Evolutionary conservation across 371 early-diverging fungal species (phyloP).

Genomic region (Choanephora cucurbitarum): DNA sequence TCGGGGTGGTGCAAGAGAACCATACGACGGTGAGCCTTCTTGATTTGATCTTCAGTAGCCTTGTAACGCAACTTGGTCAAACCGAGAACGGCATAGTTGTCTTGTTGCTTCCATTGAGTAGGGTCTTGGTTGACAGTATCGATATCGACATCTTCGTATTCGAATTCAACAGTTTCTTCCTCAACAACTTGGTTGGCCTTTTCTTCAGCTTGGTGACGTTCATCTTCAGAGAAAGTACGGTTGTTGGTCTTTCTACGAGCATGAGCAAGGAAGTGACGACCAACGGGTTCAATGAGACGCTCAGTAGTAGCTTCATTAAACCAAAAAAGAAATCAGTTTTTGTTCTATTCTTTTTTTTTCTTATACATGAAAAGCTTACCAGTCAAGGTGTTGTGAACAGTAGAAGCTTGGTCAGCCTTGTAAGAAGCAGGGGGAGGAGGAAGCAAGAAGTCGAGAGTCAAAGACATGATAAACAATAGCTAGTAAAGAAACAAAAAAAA

Average conservation of each 20-base stretch:
- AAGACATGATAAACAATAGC: no score
- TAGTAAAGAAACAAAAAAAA: no score
- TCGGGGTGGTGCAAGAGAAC: constrained; percentile 89
- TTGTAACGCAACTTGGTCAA: constrained; percentile 78
- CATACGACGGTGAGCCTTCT: constrained; percentile 82
- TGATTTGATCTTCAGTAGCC: constrained; percentile 85
- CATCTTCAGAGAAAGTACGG: constrained; percentile 73
- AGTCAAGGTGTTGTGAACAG: constrained; percentile 46
- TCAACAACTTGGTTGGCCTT: constrained; percentile 55
- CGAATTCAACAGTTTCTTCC: constrained; percentile 67
- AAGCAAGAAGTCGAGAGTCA: constrained; percentile 67
- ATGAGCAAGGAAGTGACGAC: constrained; percentile 68
- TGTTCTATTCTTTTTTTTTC: no score
- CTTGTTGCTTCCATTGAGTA: constrained; percentile 85
- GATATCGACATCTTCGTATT: constrained; percentile 72
- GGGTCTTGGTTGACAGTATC: constrained; percentile 71
- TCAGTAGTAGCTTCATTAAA: constrained; percentile 39
- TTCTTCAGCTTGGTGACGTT: constrained; percentile 51
- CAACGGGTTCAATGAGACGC: constrained; percentile 63
- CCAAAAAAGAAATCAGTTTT: no score
- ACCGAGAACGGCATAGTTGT: constrained; percentile 87
- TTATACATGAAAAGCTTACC: constrained; percentile 28
- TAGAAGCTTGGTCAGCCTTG: constrained; percentile 56
- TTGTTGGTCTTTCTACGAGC: constrained; percentile 71
- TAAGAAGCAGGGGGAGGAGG: constrained; percentile 66